phyloP scores from a whole-genome alignment of 148 eudicot species.

The Cornus florida region DNA sequence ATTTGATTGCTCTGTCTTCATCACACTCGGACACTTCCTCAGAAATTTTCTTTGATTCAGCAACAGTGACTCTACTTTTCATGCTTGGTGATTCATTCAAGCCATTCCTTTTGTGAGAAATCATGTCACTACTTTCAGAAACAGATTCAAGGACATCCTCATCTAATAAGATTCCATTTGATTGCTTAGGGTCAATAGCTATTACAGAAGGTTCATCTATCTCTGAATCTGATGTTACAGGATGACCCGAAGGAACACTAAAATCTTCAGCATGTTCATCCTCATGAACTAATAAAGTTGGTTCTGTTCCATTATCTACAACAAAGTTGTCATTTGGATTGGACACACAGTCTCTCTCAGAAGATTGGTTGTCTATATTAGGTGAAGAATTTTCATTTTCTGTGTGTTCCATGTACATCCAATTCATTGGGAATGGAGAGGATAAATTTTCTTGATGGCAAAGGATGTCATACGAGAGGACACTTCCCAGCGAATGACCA shows the following conservation, averaged over 20 bases:
- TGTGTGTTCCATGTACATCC: conserved; percentile 46
- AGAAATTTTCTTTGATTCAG: conserved; percentile 20
- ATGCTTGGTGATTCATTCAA: conserved; percentile 26
- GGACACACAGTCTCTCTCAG: conserved; percentile 16
- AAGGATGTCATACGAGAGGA: conserved; percentile 90
- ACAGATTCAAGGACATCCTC: conserved; percentile 27
- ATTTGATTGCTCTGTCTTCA: conserved; percentile 37
- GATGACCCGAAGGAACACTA: conserved; percentile 23
- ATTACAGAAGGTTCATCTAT: conserved; percentile 23
- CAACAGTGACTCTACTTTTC: conserved; percentile 22
- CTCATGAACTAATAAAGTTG: conserved; percentile 20
- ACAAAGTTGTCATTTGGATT: conserved; percentile 8
- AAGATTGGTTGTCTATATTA: conserved; percentile 21
- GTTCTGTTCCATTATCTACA: conserved; percentile 28
- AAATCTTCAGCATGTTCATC: conserved; percentile 30
- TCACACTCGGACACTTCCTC: conserved; percentile 33
- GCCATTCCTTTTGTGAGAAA: conserved; percentile 17
- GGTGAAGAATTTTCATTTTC: conserved; percentile 28
- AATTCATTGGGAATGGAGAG: conserved; percentile 86
- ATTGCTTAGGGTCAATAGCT: conserved; percentile 24
- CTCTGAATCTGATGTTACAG: conserved; percentile 31
- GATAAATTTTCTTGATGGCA: conserved; percentile 88
- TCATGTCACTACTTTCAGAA: conserved; percentile 25
- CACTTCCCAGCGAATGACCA: conserved; percentile 98
- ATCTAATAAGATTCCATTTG: conserved; percentile 24